Base-by-base conservation (phyloP, 2,329 filamentous ascomycete genomes). In the Neodidymelliopsis sp. region DNA sequence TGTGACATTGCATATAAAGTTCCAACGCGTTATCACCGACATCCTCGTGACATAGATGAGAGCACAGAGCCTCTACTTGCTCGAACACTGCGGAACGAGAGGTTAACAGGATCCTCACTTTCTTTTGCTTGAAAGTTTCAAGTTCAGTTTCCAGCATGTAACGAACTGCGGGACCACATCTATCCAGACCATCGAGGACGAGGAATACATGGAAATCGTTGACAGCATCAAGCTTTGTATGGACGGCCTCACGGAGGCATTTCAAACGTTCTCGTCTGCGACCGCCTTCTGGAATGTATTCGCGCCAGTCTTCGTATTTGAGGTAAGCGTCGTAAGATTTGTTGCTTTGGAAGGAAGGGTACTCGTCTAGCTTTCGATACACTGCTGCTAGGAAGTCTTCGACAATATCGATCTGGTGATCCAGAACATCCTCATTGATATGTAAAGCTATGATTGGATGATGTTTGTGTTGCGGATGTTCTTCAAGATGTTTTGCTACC, bases 151-250 rank as follows among this genome's bases (percentile, higher is more conserved):
- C 42, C 8, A 64, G 30, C 9, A 64, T 43, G n/a, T 54, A 20
- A 4, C 41, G 34, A 31, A 60, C 29, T 2, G 52, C 49, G 12
- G 46, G 20, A 16, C 51, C 53, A 27, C 53, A 56, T 23, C 49
- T 44, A 45, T 64, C 61, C 7, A 60, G 31, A n/a, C 54, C 54
- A 37, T 64, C 61, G 9, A 64, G 12, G n/a, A 64, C 28, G 15
- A 64, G 39, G n/a, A 57, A 60, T 4, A 29, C 23, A 8, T 35
- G 45, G 23, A 20, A 16, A 5, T 36, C 30, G 9, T 46, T n/a
- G 11, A 45, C 27, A 15, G 27, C 27, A 24, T 30, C 23, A 12
- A 61, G 45, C 9, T 41, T 45, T 7, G 22, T n/a, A 25, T 54
- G 25, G 12, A 60, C 30, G 5, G 50, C 55, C 28, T 39, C 38